Base-by-base conservation (phyloP, 2,329 filamentous ascomycete genomes). In the Colletotrichum tofieldiae region DNA sequence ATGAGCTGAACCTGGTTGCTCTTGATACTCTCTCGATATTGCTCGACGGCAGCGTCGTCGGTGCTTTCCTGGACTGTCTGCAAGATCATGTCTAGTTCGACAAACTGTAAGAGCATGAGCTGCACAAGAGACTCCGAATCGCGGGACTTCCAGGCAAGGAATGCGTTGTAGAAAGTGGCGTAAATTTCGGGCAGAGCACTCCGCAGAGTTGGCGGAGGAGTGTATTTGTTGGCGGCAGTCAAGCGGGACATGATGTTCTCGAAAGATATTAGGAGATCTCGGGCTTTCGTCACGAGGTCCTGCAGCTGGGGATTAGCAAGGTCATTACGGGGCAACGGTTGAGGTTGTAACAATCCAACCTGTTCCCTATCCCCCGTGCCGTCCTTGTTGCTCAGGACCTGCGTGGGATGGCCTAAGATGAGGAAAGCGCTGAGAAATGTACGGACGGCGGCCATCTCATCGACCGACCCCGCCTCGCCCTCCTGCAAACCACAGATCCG, bases 51-150 rank as follows among this genome's bases (percentile, higher is more conserved):
- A 20, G 91, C 90, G 49, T 92, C 91, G 59, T 93, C 91, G 0
- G 91, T 93, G 64, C 92, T 91, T 76, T 94, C 91, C 80, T 94
- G 95, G 79, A 96, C 93, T 3, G 92, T 93, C 78, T 95, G 93
- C 86, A 93, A 93, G 59, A 96, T 96, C 45, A 92, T 92, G 77
- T 96, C 94, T 2, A 96, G 88, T 78, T 95, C 93, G 23, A 95
- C 93, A 80, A 96, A 95, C 75, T 94, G 93, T 77, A 94, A 88
- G n/a, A 96, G 87, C 93, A 96, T 95, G 67, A 94, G 92, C 77
- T 95, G 93, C 64, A 96, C 90, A 5, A 96, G 85, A 0, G 93
- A 91, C 65, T 91, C 91, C 0, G 93, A 94, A 79, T 96, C 94
- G 64, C 93, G 89, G 1, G 93, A 92, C 81, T 95, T 94, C 94